Evolutionary conservation across 23 red algal species (phyloP).

Genomic region (Gracilaria domingensis): DNA sequence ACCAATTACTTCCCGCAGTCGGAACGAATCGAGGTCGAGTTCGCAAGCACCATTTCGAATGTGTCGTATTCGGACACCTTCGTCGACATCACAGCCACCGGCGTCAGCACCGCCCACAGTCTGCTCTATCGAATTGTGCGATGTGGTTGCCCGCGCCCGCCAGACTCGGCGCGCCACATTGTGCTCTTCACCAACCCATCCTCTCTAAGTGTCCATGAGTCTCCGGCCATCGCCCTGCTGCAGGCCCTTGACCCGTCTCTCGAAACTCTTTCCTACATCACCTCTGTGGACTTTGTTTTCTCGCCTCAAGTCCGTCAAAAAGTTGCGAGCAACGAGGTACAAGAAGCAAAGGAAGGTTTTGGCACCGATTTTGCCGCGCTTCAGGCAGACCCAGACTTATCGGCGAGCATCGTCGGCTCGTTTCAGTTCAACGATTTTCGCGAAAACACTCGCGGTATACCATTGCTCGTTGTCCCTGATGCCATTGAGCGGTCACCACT

Average conservation of each 20-base stretch:
- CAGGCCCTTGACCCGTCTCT: background rate
- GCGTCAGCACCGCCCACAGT: background rate
- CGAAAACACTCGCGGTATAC: background rate
- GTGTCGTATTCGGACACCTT: background rate
- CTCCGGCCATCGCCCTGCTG: background rate
- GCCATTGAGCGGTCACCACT: slow-evolving; percentile 31
- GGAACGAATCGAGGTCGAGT: background rate
- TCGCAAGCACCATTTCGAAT: background rate
- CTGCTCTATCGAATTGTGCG: background rate
- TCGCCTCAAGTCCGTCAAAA: background rate
- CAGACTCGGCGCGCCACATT: background rate
- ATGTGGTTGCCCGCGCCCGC: background rate
- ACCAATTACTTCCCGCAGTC: slow-evolving; percentile 3
- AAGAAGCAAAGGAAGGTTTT: background rate
- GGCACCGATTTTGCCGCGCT: background rate
- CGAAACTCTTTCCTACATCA: slow-evolving; percentile 20
- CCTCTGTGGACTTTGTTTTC: background rate
- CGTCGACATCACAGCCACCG: background rate
- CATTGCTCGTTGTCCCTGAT: slow-evolving; percentile 60
- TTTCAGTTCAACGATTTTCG: background rate
- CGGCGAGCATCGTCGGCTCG: background rate
- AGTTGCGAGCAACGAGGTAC: background rate
- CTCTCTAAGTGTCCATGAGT: background rate
- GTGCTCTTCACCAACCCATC: background rate
- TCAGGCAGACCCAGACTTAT: background rate